Conservation (phyloP, 257 asterid species). For the Solanum neorickii region DNA sequence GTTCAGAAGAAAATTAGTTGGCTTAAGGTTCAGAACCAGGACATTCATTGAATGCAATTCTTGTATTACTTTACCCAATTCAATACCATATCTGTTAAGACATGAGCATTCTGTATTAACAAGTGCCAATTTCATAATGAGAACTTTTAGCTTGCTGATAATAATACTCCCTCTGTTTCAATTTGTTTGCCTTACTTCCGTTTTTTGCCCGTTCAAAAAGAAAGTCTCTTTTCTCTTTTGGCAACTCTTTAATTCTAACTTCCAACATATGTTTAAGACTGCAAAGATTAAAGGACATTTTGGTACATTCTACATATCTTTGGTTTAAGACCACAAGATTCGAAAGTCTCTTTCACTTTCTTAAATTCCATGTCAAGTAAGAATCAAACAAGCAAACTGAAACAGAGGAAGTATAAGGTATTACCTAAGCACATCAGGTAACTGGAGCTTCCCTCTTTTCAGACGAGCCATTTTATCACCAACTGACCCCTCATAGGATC, state of each 20-base stretch:
- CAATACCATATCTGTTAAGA: slow-evolving; percentile 40
- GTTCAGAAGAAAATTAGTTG: slow-evolving; percentile 49
- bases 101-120: background rate
- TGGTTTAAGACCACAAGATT: background rate
- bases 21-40: slow-evolving; percentile 52
- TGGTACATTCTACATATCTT: background rate
- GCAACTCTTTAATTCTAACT: background rate
- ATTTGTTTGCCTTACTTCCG: background rate
- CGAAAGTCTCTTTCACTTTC: background rate
- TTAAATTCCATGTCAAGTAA: background rate
- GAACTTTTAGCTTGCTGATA: background rate
- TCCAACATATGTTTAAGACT: background rate
- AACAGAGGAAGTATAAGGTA: background rate
- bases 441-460: slow-evolving; percentile 50
- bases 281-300: background rate
- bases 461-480: slow-evolving; percentile 40
- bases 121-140: background rate
- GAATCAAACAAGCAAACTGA: background rate
- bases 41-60: slow-evolving; percentile 39
- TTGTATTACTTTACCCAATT: slow-evolving; percentile 39
- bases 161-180: background rate
- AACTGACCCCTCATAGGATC: slow-evolving; percentile 46
- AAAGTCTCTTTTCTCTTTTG: background rate
- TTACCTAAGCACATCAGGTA: slow-evolving; percentile 49
- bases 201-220: background rate